Evolutionary conservation across 2,329 filamentous ascomycete species (phyloP).

Genomic region (Sphaerulina populicola): DNA sequence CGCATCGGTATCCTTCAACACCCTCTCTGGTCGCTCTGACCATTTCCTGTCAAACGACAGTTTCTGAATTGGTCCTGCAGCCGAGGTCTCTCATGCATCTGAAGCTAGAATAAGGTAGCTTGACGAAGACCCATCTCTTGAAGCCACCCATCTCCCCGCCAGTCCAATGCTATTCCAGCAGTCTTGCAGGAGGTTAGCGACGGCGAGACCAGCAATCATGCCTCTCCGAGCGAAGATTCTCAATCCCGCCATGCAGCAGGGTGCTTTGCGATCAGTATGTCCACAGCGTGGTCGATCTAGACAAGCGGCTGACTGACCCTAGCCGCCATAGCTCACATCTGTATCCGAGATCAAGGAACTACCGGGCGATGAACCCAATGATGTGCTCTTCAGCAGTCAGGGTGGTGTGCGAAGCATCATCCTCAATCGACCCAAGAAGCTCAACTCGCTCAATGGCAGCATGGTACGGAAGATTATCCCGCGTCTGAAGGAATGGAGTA

Average conservation of each 20-base stretch:
- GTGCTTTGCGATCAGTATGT: slow-evolving; percentile 18
- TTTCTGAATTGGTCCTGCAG: slow-evolving; percentile 1
- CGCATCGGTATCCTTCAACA: not conserved
- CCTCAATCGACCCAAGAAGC: slow-evolving; percentile 84
- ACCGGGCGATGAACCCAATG: slow-evolving; percentile 66
- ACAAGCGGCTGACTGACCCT: slow-evolving; percentile 28
- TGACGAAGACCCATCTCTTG: not conserved
- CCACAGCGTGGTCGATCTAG: slow-evolving; percentile 2
- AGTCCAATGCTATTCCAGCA: slow-evolving; percentile 41
- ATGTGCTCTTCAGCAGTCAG: slow-evolving; percentile 83
- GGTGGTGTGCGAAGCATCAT: slow-evolving; percentile 88
- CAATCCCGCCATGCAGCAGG: slow-evolving; percentile 19
- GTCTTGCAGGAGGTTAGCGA: slow-evolving; percentile 34
- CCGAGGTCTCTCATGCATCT: slow-evolving; percentile 12
- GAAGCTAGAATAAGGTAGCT: slow-evolving; percentile 12
- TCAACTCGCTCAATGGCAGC: slow-evolving; percentile 85
- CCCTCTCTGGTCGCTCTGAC: not conserved
- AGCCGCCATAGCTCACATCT: slow-evolving; percentile 26
- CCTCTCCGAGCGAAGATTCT: slow-evolving; percentile 63
- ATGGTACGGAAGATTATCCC: slow-evolving; percentile 95
- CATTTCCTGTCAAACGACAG: not conserved
- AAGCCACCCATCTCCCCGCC: not conserved
- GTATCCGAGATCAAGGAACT: slow-evolving; percentile 44
- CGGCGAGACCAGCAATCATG: slow-evolving; percentile 49
- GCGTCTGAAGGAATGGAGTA: slow-evolving; percentile 83